Evolutionary conservation across 306 rosid genomes (phyloP).

Genomic region (Prunus mume): DNA sequence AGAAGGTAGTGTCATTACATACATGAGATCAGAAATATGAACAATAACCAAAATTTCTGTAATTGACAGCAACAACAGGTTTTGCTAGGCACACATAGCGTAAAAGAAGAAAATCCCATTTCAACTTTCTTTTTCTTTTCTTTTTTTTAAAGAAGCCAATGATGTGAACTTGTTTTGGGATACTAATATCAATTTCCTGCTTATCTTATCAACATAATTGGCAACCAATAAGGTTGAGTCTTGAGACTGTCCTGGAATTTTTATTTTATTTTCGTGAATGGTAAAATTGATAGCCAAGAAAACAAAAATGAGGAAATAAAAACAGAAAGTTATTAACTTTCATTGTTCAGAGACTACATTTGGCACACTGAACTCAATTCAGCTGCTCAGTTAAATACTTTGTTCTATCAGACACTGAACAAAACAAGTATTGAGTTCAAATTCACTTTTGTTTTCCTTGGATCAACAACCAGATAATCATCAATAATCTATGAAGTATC

Average conservation of each 20-base stretch:
- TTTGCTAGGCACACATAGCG: not conserved
- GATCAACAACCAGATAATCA: not conserved
- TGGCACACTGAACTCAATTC: slow-evolving; percentile 1
- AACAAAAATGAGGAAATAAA: not conserved
- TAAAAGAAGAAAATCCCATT: not conserved
- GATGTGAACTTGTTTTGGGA: not conserved
- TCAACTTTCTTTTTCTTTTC: not conserved
- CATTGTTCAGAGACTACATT: not conserved
- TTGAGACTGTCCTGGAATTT: not conserved
- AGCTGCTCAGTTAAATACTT: not conserved
- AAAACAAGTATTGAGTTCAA: not conserved
- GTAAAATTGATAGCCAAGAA: not conserved
- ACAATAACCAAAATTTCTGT: not conserved
- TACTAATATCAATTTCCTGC: not conserved
- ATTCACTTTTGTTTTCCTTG: not conserved
- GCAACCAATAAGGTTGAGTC: not conserved
- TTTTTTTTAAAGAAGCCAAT: not conserved
- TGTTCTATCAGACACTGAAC: not conserved
- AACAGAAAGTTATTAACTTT: not conserved
- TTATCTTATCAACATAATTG: not conserved
- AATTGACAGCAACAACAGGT: not conserved
- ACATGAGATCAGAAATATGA: not conserved
- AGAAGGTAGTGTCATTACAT: not conserved
- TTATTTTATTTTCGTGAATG: not conserved
- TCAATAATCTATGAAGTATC: slow-evolving; percentile 12